Conservation (phyloP, 768 basidiomycete species). For the Kwoniella dendrophila region DNA sequence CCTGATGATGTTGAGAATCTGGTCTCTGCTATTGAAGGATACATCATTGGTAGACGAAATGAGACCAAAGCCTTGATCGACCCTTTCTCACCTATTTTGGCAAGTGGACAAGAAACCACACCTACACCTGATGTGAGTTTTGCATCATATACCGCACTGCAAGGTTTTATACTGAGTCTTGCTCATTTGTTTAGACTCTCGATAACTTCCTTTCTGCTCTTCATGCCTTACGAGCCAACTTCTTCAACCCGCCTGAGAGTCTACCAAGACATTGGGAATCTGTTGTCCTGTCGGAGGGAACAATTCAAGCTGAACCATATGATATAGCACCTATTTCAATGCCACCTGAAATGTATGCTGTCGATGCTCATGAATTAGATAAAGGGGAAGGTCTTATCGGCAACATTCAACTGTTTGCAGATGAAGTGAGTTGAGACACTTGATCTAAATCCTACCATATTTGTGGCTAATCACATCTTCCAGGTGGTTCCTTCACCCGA, state of each 20-base stretch:
- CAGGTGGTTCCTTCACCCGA: slow-evolving; percentile 77
- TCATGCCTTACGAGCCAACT: slow-evolving; percentile 64
- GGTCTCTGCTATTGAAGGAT: slow-evolving; percentile 69
- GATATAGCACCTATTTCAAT: slow-evolving; percentile 37
- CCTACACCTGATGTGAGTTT: slow-evolving; percentile 24
- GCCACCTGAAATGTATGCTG: slow-evolving; percentile 50
- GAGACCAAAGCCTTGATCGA: slow-evolving; percentile 68
- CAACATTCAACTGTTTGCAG: slow-evolving; percentile 36
- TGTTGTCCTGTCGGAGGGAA: neutral
- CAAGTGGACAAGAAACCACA: slow-evolving; percentile 16
- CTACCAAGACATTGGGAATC: slow-evolving; percentile 55
- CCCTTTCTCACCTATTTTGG: slow-evolving; percentile 58
- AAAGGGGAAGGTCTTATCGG: slow-evolving; percentile 51
- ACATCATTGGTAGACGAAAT: slow-evolving; percentile 65
- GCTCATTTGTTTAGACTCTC: slow-evolving; percentile 66
- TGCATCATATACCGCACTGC: neutral
- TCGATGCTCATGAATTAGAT: slow-evolving; percentile 31
- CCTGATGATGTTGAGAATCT: slow-evolving; percentile 68
- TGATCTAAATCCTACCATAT: neutral
- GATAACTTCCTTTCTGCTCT: slow-evolving; percentile 70
- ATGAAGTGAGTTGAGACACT: slow-evolving; percentile 44
- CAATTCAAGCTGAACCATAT: slow-evolving; percentile 26
- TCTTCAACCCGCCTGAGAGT: slow-evolving; percentile 63
- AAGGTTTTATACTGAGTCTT: neutral
- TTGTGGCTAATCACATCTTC: neutral